Evolutionary conservation across 2,329 filamentous ascomycete species (phyloP), one percentile per base, ranked within the genome.

Genomic region (Fusarium continuum): DNA sequence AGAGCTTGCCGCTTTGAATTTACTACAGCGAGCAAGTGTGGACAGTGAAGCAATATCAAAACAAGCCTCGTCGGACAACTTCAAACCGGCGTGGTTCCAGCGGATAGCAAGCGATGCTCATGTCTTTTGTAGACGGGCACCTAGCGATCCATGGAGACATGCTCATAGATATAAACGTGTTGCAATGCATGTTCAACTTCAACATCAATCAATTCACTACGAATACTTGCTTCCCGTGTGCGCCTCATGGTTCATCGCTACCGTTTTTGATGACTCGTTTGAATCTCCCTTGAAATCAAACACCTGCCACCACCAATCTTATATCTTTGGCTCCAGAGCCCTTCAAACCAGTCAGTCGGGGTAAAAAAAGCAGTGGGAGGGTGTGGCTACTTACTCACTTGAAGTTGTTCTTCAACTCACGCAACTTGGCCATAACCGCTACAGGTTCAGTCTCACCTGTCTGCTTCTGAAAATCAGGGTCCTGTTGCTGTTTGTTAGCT

Each of bases 371-470:
- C 9, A 7, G 9, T 11, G 7, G n/a, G 14, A 29, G 36, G n/a
- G 19, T 14, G 8, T 26, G 5, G 11, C 39, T 65, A 77, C 74
- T 74, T 76, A 79, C 82, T 85, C 79, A 86, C 80, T 83, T 84
- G 76, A 87, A 87, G 76, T 82, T 85, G 74, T 96, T 93, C 87
- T 98, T 99, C 89, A 96, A 89, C 77, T 96, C 91, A 50, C 95
- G 84, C 71, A 98, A 79, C 70, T 89, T 89, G 26, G 84, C 85
- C 91, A 99, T 97, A 14, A 97, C 93, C 44, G 91, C 87, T 3
- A 94, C 82, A 0, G 93, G 89, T 34, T 93, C 86, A 0, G 86
- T 92, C 79, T 92, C 88, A 35, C 92, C 92, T 0, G 92, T 95
- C 10, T 85, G 89, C 78, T 92, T 91, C 73, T 96, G 92, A 49